phyloP scores from a whole-genome alignment of 2,329 filamentous ascomycete genomes.

The Arachnomyces sp. region DNA sequence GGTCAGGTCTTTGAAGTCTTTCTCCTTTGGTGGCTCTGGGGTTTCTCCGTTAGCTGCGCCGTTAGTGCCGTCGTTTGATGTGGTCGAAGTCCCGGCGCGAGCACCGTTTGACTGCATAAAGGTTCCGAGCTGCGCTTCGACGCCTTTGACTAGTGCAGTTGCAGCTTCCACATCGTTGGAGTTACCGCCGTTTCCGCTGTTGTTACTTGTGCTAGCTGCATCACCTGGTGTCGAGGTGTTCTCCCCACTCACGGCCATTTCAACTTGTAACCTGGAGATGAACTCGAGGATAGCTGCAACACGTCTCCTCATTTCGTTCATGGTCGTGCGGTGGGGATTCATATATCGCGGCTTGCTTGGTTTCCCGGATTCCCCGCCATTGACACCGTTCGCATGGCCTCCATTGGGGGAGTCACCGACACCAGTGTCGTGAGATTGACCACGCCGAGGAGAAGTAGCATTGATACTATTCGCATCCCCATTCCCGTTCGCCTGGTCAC shows the following conservation, averaged over 20 bases:
- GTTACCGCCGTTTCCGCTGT: constrained; percentile 8
- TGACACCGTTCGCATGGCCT: constrained; percentile 35
- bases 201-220: constrained; percentile 20
- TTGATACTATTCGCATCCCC: constrained; percentile 27
- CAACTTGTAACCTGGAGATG: constrained; percentile 79
- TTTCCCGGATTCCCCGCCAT: constrained; percentile 49
- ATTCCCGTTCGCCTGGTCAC: constrained; percentile 52
- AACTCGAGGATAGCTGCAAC: constrained; percentile 81
- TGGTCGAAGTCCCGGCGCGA: constrained; percentile 15
- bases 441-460: constrained; percentile 32
- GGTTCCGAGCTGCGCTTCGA: constrained; percentile 28
- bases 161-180: constrained; percentile 9
- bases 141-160: constrained; percentile 9
- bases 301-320: constrained; percentile 80
- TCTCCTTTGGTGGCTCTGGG: constrained; percentile 23
- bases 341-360: constrained; percentile 52
- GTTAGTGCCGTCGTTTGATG: constrained; percentile 13
- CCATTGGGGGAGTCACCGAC: constrained; percentile 29
- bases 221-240: constrained; percentile 34
- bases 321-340: constrained; percentile 56
- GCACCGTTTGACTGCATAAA: constrained; percentile 17
- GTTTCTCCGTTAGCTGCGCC: constrained; percentile 14
- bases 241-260: constrained; percentile 59
- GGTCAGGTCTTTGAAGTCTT: constrained; percentile 64
- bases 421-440: constrained; percentile 31